Percentiles rank a stretch among this genome's conserved stretches.
phyloP scores from a whole-genome alignment of 352 stramenopile genomes.

The Phytophthora litchii region DNA sequence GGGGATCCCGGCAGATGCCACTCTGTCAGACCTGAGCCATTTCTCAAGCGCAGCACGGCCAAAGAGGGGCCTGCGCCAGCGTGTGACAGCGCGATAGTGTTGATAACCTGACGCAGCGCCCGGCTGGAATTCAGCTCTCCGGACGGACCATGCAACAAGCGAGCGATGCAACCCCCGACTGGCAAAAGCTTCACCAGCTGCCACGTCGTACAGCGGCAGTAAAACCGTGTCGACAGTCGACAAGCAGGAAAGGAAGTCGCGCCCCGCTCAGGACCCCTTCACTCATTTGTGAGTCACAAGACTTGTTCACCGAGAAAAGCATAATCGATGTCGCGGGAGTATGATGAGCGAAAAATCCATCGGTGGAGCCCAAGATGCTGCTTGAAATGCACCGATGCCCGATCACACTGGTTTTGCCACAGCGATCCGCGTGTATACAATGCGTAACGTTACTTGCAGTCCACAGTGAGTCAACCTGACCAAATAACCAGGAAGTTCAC shows the following conservation, averaged over 20 bases:
- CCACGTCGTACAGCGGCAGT: too few species aligned
- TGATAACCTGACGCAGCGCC: slow-evolving; percentile 6
- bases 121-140: slow-evolving; percentile 25
- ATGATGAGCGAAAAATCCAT: slow-evolving; percentile 22
- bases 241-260: slow-evolving; percentile 4
- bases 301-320: slow-evolving; percentile 24
- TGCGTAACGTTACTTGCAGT: too few species aligned
- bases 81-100: slow-evolving; percentile 22
- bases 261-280: slow-evolving; percentile 15
- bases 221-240: background rate
- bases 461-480: background rate
- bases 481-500: too few species aligned
- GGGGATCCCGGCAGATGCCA: slow-evolving; percentile 21
- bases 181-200: slow-evolving; percentile 12
- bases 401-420: background rate
- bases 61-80: slow-evolving; percentile 8
- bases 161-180: slow-evolving; percentile 1
- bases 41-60: slow-evolving; percentile 20
- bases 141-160: background rate
- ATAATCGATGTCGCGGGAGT: slow-evolving; percentile 13
- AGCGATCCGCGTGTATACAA: too few species aligned
- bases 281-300: too few species aligned
- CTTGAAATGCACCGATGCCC: too few species aligned
- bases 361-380: too few species aligned
- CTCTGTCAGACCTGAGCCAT: slow-evolving; percentile 18